Base-by-base conservation (phyloP, 306 rosid species). In the Abrus precatorius region DNA sequence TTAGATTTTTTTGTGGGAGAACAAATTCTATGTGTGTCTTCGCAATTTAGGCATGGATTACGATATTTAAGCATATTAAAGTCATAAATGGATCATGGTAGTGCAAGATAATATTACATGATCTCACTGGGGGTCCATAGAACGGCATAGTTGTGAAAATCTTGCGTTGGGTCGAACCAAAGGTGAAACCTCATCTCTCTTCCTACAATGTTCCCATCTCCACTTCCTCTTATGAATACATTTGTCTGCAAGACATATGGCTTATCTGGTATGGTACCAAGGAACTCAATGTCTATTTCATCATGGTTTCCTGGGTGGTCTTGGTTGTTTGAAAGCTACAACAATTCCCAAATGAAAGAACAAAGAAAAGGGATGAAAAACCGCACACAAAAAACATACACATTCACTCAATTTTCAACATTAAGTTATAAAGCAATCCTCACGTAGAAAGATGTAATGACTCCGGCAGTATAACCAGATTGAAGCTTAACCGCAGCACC, bases 101-200 rank as follows among this genome's bases (percentile, higher is more conserved):
- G 69, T 29, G 78, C 47, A 53, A 33, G 66, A 28, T 71, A 61
- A 43, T 74, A 56, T 90, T 85, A 93, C 99, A 93, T 91, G 87
- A 95, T 95, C 87, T 95, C 98, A 69, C 14, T 86, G 53, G 94
- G 90, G 74, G 83, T 87, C 96, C 98, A 95, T 3, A 90, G 80
- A 59, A 95, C 73, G 29, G 97, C 99, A 53, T 95, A 95, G 76
- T 87, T 66, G 81, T 93, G 99, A 80, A 88, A 95, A 69, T 89
- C 89, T 78, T 90, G 83, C 9, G 99, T 88, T 41, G 99, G 98
- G 74, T 93, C 96, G 69, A 95, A 93, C 99, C 99, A 95, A 77
- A 95, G 96, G 60, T 93, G 94, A 83, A 95, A 86, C 78, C 10
- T 80, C 89, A 86, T 86, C 84, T 95, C 99, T 83, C 98, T 89